phyloP scores from a whole-genome alignment of 257 asterid species.

The Rauvolfia tetraphylla region DNA sequence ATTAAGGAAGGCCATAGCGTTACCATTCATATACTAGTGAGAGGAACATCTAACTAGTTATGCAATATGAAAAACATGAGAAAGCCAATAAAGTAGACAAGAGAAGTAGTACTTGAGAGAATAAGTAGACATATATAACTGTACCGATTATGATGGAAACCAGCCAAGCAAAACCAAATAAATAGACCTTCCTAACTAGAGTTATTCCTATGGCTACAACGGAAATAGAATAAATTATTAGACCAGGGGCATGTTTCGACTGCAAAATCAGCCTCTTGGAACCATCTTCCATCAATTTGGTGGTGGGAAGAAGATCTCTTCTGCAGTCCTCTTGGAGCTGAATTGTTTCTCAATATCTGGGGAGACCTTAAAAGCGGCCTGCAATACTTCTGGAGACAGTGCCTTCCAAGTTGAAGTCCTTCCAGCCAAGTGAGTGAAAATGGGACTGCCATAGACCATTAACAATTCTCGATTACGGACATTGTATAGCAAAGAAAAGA shows the following conservation, averaged over 20 bases:
- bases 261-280: neutral
- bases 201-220: neutral
- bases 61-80: no score
- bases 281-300: neutral
- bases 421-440: constrained; percentile 64
- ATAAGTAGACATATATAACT: no score
- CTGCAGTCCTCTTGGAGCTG: constrained; percentile 62
- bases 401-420: constrained; percentile 63
- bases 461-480: neutral
- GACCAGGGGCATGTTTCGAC: neutral
- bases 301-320: constrained; percentile 85
- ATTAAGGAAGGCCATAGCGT: no score
- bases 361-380: constrained; percentile 53
- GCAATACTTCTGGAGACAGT: constrained; percentile 54
- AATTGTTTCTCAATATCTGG: constrained; percentile 59
- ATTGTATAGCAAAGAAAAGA: neutral
- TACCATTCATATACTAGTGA: no score
- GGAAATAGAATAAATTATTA: neutral
- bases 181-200: neutral
- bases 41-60: no score
- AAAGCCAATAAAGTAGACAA: no score
- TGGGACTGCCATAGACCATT: neutral
- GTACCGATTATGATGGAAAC: no score
- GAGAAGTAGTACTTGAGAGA: no score
- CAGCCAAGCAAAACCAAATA: neutral